A percentile compares a stretch with the other conserved stretches of the same genome.
Evolutionary conservation across 73 alveolate genomes (phyloP).

Genomic region (Stentor roeselii): DNA sequence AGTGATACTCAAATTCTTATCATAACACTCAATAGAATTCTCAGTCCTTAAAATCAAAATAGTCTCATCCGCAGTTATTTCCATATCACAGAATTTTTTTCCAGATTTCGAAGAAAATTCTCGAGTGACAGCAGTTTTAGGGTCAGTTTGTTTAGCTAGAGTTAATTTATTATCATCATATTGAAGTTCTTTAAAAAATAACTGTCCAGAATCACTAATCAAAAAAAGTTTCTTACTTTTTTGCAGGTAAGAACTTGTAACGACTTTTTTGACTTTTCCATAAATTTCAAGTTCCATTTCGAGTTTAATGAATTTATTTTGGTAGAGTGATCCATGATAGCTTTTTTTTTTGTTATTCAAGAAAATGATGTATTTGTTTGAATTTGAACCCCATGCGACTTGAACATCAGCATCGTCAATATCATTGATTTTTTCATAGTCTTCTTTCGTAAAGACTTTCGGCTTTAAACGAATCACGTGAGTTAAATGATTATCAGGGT

Average conservation of each 20-base stretch:
- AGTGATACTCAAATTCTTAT: background rate
- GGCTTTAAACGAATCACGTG: background rate
- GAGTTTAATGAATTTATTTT: background rate
- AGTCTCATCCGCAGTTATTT: background rate
- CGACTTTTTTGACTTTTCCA: background rate
- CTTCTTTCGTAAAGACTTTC: background rate
- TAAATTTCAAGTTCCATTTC: slow-evolving; percentile 14
- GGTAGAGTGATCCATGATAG: slow-evolving; percentile 5
- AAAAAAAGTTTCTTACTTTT: background rate
- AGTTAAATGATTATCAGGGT: background rate
- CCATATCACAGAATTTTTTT: background rate
- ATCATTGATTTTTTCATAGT: background rate
- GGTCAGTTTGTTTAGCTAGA: background rate
- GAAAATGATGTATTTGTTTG: background rate
- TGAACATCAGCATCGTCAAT: background rate
- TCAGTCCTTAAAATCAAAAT: background rate
- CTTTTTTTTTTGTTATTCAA: background rate
- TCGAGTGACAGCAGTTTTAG: background rate
- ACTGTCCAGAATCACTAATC: background rate
- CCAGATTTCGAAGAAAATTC: background rate
- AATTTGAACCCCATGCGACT: background rate
- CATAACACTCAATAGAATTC: background rate
- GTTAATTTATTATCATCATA: background rate
- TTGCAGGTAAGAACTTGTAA: background rate
- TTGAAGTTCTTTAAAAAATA: background rate